Evolutionary conservation across 495 filamentous ascomycete species (phyloP), one percentile per base, ranked within the genome.

Genomic region (Lasiosphaeris hirsuta): DNA sequence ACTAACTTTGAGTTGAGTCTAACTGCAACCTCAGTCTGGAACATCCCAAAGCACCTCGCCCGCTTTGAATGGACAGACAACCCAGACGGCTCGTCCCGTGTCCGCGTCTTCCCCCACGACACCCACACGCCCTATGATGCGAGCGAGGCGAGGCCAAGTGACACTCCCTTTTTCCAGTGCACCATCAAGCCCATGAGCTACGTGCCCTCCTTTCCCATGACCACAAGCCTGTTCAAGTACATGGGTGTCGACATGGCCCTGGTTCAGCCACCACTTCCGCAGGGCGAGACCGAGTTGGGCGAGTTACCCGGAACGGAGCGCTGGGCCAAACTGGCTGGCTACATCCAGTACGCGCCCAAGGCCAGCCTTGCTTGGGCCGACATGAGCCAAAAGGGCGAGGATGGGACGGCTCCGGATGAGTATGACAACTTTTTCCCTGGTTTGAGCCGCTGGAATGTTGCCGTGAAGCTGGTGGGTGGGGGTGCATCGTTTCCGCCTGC

Each of bases 21-120:
- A 19, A 43, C 11, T 14, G 33, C 50, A 43, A 57, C 5, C 63
- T 23, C 59, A 71, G 76, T 78, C 54, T 81, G 77, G 77, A 81
- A 80, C 63, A 75, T 80, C 40, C 77, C 79, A 9, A 81, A 81
- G 61, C 79, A 81, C 62, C 69, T 82, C 13, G 80, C 78, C 18
- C 69, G 69, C 37, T 81, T 82, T 64, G 63, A 66, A 17, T 83
- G 77, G 70, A 72, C 66, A 6, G 62, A 71, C 15, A 53, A 61
- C n/a, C 62, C 65, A 3, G 63, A 67, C 52, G 67, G 67, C 13
- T 57, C 66, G 10, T 63, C 71, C n/a, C 66, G 61, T n/a, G 63
- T 82, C 51, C 59, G 72, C 19, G 74, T 83, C 41, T 80, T 63
- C 56, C 73, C 74, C 0, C 63, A 73, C 44, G 73, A 73, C 46